Evolutionary conservation across 2,329 filamentous ascomycete species (phyloP), one percentile per base, ranked within the genome.

Genomic region (Cladosporium sp.): DNA sequence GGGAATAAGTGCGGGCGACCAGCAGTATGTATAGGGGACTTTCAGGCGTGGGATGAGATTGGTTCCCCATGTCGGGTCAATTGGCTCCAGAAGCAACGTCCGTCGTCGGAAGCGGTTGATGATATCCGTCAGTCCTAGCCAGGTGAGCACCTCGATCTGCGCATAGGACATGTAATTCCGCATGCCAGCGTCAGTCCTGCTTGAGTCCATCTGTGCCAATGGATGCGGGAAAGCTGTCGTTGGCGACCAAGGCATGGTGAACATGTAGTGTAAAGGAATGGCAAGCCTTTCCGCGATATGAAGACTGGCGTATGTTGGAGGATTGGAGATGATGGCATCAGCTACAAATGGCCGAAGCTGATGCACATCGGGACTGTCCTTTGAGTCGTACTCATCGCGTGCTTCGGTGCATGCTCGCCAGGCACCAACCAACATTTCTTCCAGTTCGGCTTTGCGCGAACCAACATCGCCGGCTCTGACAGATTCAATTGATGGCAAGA

Each of bases 201-300:
- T 86, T 2, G 86, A 87, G 15, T 87, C 87, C 68, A 90, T 85
- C 63, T 96, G 88, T 68, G 92, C 92, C n/a, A 96, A 81, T 0
- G 92, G 92, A 72, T 96, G 92, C 0, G 92, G 90, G 70, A 96
- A 96, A 0, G 89, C 86, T 73, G 90, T 87, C 0, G 92, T 96
- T 0, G 92, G 88, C 0, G 91, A 90, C 90, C 91, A 96, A 0
- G 92, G 92, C 92, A 96, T 96, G 11, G 96, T 96, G 78, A 96
- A 96, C 90, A 96, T 94, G 77, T 96, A 87, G 71, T 92, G 90
- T 4, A 92, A 74, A 0, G 90, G 90, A 59, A 92, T 87, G 0
- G 88, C 89, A 70, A 92, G 78, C 75, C 89, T 90, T 75, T 92
- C 88, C 0, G 90, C 90, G 66, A 89, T 85, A 72, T 92, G 90